Evolutionary conservation across 371 early-diverging fungal genomes (phyloP).

Genomic region (Zychaea mexicana): DNA sequence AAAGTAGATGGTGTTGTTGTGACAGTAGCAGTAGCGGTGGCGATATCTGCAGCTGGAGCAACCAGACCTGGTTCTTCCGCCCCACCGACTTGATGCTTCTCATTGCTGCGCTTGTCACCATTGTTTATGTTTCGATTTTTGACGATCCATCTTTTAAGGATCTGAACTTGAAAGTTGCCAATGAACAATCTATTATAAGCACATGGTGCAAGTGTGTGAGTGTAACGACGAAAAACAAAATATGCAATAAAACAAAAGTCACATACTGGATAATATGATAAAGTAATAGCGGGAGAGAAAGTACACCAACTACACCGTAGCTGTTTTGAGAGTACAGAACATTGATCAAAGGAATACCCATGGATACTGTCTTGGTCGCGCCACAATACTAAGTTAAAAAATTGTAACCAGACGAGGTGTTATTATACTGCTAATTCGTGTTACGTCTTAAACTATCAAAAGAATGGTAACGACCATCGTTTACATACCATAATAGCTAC

Average conservation of each 20-base stretch:
- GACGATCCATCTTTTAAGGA: constrained; percentile 61
- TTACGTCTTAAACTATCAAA: neutral
- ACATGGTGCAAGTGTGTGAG: neutral
- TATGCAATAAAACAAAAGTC: neutral
- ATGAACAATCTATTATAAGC: constrained; percentile 46
- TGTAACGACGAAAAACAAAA: neutral
- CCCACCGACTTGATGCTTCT: constrained; percentile 2
- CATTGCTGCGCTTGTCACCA: neutral
- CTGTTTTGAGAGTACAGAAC: constrained; percentile 56
- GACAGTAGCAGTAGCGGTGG: neutral
- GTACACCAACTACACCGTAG: constrained; percentile 58
- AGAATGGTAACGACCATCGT: neutral
- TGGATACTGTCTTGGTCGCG: constrained; percentile 76
- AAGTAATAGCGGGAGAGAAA: constrained; percentile 68
- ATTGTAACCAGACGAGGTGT: neutral
- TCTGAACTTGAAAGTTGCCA: constrained; percentile 62
- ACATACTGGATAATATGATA: constrained; percentile 74
- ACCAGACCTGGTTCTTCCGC: constrained; percentile 1
- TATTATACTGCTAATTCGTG: neutral
- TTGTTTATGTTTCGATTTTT: constrained; percentile 24
- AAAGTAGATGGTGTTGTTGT: neutral
- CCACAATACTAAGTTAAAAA: constrained; percentile 54
- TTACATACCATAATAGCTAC: constrained; percentile 57
- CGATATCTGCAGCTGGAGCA: no score
- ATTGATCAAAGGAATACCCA: constrained; percentile 79